Evolutionary conservation across 495 filamentous ascomycete genomes (phyloP), one percentile per base, ranked within the genome.

Genomic region (Podospora anserina): DNA sequence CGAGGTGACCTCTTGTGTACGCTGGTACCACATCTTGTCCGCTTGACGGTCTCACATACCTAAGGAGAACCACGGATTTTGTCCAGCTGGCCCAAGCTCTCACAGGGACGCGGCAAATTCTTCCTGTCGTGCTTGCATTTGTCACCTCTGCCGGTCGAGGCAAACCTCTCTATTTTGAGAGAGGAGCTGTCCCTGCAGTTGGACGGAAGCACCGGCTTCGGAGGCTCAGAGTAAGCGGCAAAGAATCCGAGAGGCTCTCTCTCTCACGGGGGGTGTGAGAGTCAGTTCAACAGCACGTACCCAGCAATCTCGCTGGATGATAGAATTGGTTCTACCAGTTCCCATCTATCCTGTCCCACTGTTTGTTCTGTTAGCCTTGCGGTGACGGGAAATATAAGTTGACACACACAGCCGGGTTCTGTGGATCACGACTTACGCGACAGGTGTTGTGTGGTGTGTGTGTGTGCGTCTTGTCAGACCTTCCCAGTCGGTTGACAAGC

Each of bases 1-100:
- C 20, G 6, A 32, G 60, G 60, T 62, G 27, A 62, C 23, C 60
- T 27, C 58, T 28, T 26, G 7, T 62, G 30, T 62, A 59, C 26
- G 23, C n/a, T 62, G 5, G 60, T 62, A 32, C 60, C 5, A 62
- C 60, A 62, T 20, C 32, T 7, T 62, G 30, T 27, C 30, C 23
- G 27, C 15, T 62, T 27, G 60, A 62, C 60, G 54, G 60, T 62
- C 23, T 62, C 60, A 62, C 60, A 62, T 32, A 32, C 30, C 30
- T 62, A 30, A 34, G 30, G 32, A 62, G 60, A 27, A 7, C 23
- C 30, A 62, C 27, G 16, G 16, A 62, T 62, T 32, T 30, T 62
- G 7, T 32, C 20, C 7, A 7, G 2, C 55, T 58, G 55, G 23
- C 18, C 55, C 55, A 58, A 58, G 19, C 55, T 58, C 18, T 58